Conservation (phyloP, 2,329 filamentous ascomycete species). For the Camillea tinctor region DNA sequence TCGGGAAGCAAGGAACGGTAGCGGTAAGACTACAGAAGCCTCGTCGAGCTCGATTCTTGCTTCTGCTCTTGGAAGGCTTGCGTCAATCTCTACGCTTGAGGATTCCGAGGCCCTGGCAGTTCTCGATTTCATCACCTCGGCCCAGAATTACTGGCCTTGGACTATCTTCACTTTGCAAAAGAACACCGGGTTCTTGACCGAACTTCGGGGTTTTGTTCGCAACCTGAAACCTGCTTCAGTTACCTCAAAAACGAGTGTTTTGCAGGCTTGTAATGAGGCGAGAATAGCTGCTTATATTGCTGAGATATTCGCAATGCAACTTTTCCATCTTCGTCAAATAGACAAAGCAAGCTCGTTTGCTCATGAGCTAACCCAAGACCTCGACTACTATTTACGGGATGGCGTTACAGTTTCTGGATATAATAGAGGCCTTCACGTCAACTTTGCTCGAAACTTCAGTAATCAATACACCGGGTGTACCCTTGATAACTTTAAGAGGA, state of each 20-base stretch:
- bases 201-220: constrained; percentile 68
- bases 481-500: constrained; percentile 79
- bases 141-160: constrained; percentile 96
- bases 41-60: constrained; percentile 66
- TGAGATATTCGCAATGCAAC: constrained; percentile 85
- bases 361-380: constrained; percentile 68
- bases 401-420: constrained; percentile 79
- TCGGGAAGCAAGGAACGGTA: constrained; percentile 65
- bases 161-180: constrained; percentile 77
- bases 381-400: constrained; percentile 77
- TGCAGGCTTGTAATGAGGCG: constrained; percentile 60
- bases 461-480: constrained; percentile 71
- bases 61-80: constrained; percentile 69
- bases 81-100: constrained; percentile 62
- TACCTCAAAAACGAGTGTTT: constrained; percentile 54
- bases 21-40: constrained; percentile 49
- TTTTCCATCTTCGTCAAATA: constrained; percentile 80
- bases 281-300: constrained; percentile 78
- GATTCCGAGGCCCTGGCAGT: constrained; percentile 69
- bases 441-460: constrained; percentile 81
- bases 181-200: constrained; percentile 70
- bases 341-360: constrained; percentile 65
- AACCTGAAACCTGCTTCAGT: constrained; percentile 52
- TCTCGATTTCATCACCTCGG: constrained; percentile 81
- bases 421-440: constrained; percentile 82